Conservation (phyloP, 75 land plant species). For the Selaginella moellendorffii region DNA sequence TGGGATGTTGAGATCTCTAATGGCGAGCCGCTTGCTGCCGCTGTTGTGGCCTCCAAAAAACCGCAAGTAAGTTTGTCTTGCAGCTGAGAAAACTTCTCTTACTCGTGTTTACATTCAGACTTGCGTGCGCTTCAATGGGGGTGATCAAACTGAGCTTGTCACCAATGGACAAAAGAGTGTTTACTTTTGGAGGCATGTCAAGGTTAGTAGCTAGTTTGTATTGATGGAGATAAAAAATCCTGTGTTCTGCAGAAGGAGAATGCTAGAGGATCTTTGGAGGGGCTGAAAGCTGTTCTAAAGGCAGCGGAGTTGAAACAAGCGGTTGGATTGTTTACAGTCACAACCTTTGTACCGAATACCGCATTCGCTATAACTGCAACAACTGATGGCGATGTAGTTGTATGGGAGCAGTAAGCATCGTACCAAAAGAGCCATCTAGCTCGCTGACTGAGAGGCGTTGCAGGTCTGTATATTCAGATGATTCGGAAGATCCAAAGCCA, state of each 20-base stretch:
- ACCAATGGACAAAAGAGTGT: constrained; percentile 19
- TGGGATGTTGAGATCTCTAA: constrained; percentile 16
- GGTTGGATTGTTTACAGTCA: constrained; percentile 11
- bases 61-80: constrained; percentile 18
- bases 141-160: constrained; percentile 15
- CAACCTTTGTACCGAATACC: constrained; percentile 13
- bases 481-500: background rate
- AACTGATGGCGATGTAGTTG: constrained; percentile 18
- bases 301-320: constrained; percentile 13
- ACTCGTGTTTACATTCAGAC: constrained; percentile 7
- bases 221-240: too few species aligned
- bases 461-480: too few species aligned
- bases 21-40: constrained; percentile 1
- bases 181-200: constrained; percentile 15
- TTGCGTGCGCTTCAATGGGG: constrained; percentile 15
- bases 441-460: too few species aligned
- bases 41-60: constrained; percentile 9
- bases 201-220: constrained; percentile 7
- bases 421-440: too few species aligned
- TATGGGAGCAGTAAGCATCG: constrained; percentile 20
- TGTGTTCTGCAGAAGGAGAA: background rate
- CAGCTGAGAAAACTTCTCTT: too few species aligned
- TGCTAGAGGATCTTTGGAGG: background rate
- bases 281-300: constrained; percentile 9
- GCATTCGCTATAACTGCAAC: constrained; percentile 18